These are phyloP conservation scores for Teratosphaeria gauchensis DNA, from an alignment of 2,329 filamentous ascomycete species.

Conservation along the genomic window DNA sequence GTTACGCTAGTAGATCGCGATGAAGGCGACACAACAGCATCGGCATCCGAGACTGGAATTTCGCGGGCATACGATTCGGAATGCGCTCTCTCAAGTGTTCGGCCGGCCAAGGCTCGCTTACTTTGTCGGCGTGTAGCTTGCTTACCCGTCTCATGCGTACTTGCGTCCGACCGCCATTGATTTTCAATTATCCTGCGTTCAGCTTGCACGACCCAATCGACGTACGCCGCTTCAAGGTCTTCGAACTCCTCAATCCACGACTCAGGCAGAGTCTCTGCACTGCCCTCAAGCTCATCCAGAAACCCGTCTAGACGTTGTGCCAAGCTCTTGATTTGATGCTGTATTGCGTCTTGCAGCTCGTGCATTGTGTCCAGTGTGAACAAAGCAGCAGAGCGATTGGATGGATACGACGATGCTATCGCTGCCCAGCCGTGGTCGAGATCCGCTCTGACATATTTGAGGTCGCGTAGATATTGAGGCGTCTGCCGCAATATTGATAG, in stretches of 20 bases:
- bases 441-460: conserved; percentile 55
- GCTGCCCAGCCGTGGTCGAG: conserved; percentile 58
- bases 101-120: not conserved
- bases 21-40: conserved; percentile 1
- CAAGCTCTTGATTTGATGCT: conserved; percentile 57
- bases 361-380: conserved; percentile 16
- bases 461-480: conserved; percentile 55
- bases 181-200: conserved; percentile 63
- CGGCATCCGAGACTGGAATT: not conserved
- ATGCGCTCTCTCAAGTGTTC: not conserved
- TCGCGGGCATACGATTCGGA: conserved; percentile 3
- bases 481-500: conserved; percentile 65
- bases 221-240: conserved; percentile 63
- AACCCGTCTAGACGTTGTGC: conserved; percentile 72
- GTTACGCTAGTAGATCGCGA: conserved; percentile 2
- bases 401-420: conserved; percentile 30
- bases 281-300: conserved; percentile 77
- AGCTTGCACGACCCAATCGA: conserved; percentile 69
- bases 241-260: conserved; percentile 84
- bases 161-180: conserved; percentile 32
- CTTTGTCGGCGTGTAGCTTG: not conserved
- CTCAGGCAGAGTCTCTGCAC: conserved; percentile 74
- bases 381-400: conserved; percentile 7
- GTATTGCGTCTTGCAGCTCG: conserved; percentile 46
- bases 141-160: not conserved